Evolutionary conservation across 257 asterid species (phyloP).

Genomic region (Solanum gandarillasii): DNA sequence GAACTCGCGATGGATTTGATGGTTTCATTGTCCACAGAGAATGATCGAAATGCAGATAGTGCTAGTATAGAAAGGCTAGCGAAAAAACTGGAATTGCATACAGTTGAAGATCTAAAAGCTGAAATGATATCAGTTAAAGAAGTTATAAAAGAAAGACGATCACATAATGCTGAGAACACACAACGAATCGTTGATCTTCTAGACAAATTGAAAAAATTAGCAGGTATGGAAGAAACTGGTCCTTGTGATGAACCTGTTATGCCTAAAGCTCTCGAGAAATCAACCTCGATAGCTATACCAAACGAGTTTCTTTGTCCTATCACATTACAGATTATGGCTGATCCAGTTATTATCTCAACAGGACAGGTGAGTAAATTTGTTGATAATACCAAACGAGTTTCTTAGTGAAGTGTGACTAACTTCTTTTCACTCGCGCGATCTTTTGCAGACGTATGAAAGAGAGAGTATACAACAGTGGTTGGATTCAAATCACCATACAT

Average conservation of each 20-base stretch:
- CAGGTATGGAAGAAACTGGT: slow-evolving; percentile 34
- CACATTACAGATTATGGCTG: slow-evolving; percentile 75
- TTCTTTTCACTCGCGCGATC: background rate
- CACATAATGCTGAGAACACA: slow-evolving; percentile 29
- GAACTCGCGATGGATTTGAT: slow-evolving; percentile 86
- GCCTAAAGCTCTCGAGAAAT: slow-evolving; percentile 17
- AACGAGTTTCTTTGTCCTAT: slow-evolving; percentile 89
- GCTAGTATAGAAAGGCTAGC: slow-evolving; percentile 79
- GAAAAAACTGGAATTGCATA: slow-evolving; percentile 47
- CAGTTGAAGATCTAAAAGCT: slow-evolving; percentile 41
- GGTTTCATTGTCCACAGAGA: slow-evolving; percentile 49
- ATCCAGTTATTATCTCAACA: slow-evolving; percentile 82
- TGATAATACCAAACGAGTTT: background rate
- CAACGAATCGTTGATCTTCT: slow-evolving; percentile 46
- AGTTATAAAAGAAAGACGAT: slow-evolving; percentile 36
- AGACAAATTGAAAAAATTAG: slow-evolving; percentile 43
- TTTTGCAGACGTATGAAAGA: slow-evolving; percentile 70
- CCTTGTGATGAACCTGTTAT: slow-evolving; percentile 8
- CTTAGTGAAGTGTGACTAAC: background rate
- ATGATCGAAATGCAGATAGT: slow-evolving; percentile 57
- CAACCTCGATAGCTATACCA: slow-evolving; percentile 34
- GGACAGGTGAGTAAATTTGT: slow-evolving; percentile 37
- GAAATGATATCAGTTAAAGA: slow-evolving; percentile 49
- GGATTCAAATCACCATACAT: slow-evolving; percentile 49
- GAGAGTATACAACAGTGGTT: slow-evolving; percentile 75